phyloP scores from a whole-genome alignment of 169 alveolate genomes.

The Amoebophrya sp. region DNA sequence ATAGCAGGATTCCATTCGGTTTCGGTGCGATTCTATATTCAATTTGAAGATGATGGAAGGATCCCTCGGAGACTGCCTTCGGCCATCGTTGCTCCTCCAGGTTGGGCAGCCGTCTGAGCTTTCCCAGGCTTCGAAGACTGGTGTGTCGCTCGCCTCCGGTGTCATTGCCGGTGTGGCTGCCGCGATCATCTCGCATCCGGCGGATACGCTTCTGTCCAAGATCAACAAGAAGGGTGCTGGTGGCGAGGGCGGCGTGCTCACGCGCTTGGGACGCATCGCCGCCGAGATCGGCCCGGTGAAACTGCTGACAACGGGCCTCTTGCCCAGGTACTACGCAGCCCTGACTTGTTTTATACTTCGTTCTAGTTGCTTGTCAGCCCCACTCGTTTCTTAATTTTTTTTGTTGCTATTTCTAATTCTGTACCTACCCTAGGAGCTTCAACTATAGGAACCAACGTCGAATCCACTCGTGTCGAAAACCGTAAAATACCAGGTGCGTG shows the following conservation, averaged over 20 bases:
- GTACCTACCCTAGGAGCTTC: not conserved
- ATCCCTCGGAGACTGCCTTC: no score
- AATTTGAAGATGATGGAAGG: no score
- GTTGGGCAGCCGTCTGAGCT: not conserved
- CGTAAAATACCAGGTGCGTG: slow-evolving; percentile 28
- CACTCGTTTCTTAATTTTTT: no score
- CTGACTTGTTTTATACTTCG: no score
- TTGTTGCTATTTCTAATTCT: not conserved
- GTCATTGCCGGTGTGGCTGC: slow-evolving; percentile 31
- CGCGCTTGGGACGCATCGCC: slow-evolving; percentile 22
- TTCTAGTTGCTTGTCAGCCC: no score
- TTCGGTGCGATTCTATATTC: no score
- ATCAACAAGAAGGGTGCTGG: slow-evolving; percentile 34
- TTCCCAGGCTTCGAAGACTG: slow-evolving; percentile 17
- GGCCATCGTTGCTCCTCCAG: not conserved
- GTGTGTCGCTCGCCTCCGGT: slow-evolving; percentile 26
- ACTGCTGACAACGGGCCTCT: slow-evolving; percentile 28
- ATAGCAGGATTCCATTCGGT: no score
- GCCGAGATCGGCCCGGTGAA: slow-evolving; percentile 25
- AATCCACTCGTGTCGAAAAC: no score
- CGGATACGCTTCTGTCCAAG: slow-evolving; percentile 26
- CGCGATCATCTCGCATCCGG: slow-evolving; percentile 30
- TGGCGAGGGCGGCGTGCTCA: slow-evolving; percentile 28
- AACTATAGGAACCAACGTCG: not conserved
- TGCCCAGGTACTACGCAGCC: not conserved